phyloP scores from a whole-genome alignment of 2,329 filamentous ascomycete genomes.

The Aureobasidium subglaciale region DNA sequence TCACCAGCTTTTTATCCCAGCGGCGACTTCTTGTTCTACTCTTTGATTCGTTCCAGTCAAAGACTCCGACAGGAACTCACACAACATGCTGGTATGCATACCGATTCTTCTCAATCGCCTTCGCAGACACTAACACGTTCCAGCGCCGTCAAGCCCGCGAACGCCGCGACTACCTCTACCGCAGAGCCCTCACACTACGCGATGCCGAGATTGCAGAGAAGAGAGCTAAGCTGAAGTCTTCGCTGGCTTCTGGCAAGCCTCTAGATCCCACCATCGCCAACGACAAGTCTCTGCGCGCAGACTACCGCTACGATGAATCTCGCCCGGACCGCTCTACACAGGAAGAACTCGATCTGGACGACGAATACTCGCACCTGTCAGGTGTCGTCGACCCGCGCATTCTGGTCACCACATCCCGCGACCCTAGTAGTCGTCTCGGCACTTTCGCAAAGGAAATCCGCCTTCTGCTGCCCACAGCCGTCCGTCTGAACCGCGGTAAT shows the following conservation, averaged over 20 bases:
- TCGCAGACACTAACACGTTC: background rate
- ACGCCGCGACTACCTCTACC: constrained; percentile 82
- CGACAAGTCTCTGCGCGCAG: constrained; percentile 73
- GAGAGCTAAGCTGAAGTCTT: constrained; percentile 75
- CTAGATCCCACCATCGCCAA: constrained; percentile 76
- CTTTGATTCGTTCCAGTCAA: constrained; percentile 1
- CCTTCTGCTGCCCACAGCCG: constrained; percentile 73
- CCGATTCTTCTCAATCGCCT: background rate
- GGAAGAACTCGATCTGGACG: constrained; percentile 68
- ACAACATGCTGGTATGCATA: constrained; percentile 1
- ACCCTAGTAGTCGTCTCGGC: constrained; percentile 75
- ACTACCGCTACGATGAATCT: constrained; percentile 92
- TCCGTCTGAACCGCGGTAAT: constrained; percentile 87
- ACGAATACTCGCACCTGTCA: constrained; percentile 87
- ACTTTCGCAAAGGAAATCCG: constrained; percentile 91
- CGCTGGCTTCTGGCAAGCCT: constrained; percentile 82
- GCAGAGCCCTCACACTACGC: constrained; percentile 75
- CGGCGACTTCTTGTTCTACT: background rate
- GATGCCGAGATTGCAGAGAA: constrained; percentile 93
- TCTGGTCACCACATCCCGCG: constrained; percentile 83
- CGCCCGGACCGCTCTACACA: constrained; percentile 58
- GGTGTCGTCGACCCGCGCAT: constrained; percentile 85
- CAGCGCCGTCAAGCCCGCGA: constrained; percentile 66
- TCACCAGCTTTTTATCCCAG: background rate
- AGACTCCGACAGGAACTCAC: background rate